Conservation (phyloP, 2,329 filamentous ascomycete species). For the Colletotrichum sp. region DNA sequence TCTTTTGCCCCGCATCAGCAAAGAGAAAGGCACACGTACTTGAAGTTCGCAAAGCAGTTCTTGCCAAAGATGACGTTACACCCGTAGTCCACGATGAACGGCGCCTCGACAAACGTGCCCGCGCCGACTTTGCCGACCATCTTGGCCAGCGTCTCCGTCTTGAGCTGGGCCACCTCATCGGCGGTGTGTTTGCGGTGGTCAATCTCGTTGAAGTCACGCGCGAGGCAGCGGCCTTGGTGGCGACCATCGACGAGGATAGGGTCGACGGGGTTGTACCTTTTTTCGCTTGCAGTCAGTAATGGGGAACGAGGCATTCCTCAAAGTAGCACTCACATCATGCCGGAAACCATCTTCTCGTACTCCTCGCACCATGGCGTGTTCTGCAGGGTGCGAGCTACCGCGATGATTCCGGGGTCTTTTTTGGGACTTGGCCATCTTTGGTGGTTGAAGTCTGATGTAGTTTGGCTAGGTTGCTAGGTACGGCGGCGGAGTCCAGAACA, state of each 20-base stretch:
- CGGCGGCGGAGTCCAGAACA: too few species aligned
- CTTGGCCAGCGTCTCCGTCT: conserved; percentile 46
- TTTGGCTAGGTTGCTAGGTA: too few species aligned
- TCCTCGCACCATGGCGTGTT: conserved; percentile 7
- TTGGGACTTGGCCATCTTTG: not conserved
- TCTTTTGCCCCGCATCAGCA: not conserved
- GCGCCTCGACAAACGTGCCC: conserved; percentile 60
- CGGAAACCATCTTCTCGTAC: conserved; percentile 17
- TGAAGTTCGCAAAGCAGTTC: conserved; percentile 62
- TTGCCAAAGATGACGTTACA: conserved; percentile 63
- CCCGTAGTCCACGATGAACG: conserved; percentile 64
- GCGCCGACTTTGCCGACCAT: conserved; percentile 51
- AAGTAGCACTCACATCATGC: not conserved
- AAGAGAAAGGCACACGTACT: not conserved
- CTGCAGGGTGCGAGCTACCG: not conserved
- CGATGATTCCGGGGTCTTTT: conserved; percentile 7
- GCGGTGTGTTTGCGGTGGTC: conserved; percentile 54
- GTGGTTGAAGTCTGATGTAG: too few species aligned
- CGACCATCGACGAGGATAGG: conserved; percentile 49
- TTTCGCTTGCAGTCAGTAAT: not conserved
- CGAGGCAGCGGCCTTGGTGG: conserved; percentile 51
- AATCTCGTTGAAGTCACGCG: conserved; percentile 52
- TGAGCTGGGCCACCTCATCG: conserved; percentile 31
- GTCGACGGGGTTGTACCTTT: conserved; percentile 49
- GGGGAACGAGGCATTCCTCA: not conserved